These are phyloP conservation scores for Prunus kanzakura DNA, from an alignment of 306 rosid genomes.

Conservation along the genomic window DNA sequence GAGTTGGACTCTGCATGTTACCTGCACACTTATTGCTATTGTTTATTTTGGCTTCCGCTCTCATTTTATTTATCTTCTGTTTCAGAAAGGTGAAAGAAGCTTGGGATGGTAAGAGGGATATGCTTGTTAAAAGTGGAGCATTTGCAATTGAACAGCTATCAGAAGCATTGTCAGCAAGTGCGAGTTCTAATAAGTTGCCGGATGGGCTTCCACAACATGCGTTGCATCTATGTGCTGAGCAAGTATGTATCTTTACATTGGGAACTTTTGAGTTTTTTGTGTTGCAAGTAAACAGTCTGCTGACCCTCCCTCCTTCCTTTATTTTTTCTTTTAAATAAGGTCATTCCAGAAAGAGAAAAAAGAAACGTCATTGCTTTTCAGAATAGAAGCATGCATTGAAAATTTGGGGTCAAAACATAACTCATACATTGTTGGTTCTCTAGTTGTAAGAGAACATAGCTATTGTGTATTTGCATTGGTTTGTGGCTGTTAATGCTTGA, in stretches of 20 bases:
- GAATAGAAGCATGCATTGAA: not conserved
- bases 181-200: slow-evolving; percentile 62
- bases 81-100: slow-evolving; percentile 86
- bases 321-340: not conserved
- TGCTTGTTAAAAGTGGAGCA: slow-evolving; percentile 80
- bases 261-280: not conserved
- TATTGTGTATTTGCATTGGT: not conserved
- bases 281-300: not conserved
- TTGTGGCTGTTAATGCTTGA: slow-evolving; percentile 11
- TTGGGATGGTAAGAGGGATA: slow-evolving; percentile 72
- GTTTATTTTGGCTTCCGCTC: slow-evolving; percentile 8
- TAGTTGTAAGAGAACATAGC: not conserved
- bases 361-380: not conserved
- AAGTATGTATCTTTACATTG: slow-evolving; percentile 42
- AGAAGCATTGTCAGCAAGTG: slow-evolving; percentile 68
- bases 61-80: slow-evolving; percentile 14
- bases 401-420: not conserved
- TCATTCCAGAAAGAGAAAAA: not conserved
- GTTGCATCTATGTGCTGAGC: slow-evolving; percentile 64
- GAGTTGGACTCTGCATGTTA: not conserved
- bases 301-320: not conserved
- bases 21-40: slow-evolving; percentile 10
- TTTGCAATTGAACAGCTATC: slow-evolving; percentile 82
- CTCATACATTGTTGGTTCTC: not conserved
- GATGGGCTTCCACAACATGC: slow-evolving; percentile 64